Percentiles rank a stretch among this genome's conserved stretches.
These are phyloP conservation scores for Rhodotorula kratochvilovae DNA, from an alignment of 768 basidiomycete genomes.

Conservation along the genomic window DNA sequence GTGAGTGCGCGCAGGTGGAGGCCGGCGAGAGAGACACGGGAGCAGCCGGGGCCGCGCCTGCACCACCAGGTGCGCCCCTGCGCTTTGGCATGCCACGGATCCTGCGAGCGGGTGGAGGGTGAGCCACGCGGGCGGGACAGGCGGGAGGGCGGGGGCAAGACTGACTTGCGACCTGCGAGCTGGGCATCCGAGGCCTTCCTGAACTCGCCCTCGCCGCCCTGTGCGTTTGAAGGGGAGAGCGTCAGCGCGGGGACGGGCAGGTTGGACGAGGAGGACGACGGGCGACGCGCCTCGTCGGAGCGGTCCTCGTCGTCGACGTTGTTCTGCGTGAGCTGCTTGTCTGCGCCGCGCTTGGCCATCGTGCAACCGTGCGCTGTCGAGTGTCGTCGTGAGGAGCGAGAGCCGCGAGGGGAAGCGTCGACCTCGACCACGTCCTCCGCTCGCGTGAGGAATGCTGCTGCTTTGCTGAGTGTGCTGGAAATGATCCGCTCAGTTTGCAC, in stretches of 20 bases:
- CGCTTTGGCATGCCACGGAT: conserved; percentile 34
- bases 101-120: conserved; percentile 1
- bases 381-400: not conserved
- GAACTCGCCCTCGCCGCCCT: conserved; percentile 25
- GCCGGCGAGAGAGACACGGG: not conserved
- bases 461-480: too few species aligned
- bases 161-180: conserved; percentile 25
- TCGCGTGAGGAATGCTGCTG: too few species aligned
- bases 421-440: not conserved
- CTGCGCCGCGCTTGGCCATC: conserved; percentile 38
- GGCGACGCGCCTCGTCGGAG: conserved; percentile 8
- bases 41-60: not conserved
- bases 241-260: not conserved
- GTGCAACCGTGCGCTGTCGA: not conserved
- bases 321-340: conserved; percentile 34
- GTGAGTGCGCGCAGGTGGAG: not conserved
- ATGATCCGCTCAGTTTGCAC: too few species aligned
- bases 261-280: not conserved
- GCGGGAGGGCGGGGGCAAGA: not conserved
- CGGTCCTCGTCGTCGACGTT: conserved; percentile 33
- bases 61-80: not conserved
- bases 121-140: not conserved
- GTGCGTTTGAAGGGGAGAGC: not conserved
- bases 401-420: too few species aligned
- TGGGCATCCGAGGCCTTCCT: conserved; percentile 3